Evolutionary conservation across 2,329 filamentous ascomycete genomes (phyloP).

Genomic region (Capronia coronata): DNA sequence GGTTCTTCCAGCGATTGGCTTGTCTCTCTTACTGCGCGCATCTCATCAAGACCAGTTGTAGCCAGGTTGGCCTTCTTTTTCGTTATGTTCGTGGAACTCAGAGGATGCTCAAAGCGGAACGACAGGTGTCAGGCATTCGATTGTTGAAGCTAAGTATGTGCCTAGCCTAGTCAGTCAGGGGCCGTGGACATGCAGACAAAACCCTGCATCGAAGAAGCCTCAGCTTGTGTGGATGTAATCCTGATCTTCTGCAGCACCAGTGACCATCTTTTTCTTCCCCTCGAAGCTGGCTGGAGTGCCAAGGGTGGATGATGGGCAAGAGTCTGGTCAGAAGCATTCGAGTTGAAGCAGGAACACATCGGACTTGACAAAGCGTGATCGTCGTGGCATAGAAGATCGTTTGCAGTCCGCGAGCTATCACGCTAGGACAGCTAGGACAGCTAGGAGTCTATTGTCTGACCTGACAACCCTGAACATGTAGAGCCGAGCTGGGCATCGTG

Average conservation of each 20-base stretch:
- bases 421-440: no score
- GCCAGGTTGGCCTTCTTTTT: not conserved
- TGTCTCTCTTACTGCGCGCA: slow-evolving; percentile 5
- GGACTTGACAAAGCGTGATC: no score
- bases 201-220: not conserved
- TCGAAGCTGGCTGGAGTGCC: not conserved
- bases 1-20: slow-evolving; percentile 15
- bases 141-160: slow-evolving; percentile 1
- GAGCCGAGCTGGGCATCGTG: not conserved
- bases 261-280: not conserved
- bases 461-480: no score
- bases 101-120: slow-evolving; percentile 4
- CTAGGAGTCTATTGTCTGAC: no score
- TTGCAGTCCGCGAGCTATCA: no score
- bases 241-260: not conserved
- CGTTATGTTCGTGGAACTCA: slow-evolving; percentile 1
- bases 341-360: no score
- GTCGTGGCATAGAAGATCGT: no score
- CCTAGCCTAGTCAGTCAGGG: slow-evolving; percentile 5
- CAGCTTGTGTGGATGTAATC: not conserved
- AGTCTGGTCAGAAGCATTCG: not conserved
- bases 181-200: not conserved
- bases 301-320: not conserved
- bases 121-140: slow-evolving; percentile 6
- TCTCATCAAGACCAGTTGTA: not conserved